These are phyloP conservation scores for Eucalyptus leucophloia DNA, from an alignment of 345 rosid species.

Conservation along the genomic window DNA sequence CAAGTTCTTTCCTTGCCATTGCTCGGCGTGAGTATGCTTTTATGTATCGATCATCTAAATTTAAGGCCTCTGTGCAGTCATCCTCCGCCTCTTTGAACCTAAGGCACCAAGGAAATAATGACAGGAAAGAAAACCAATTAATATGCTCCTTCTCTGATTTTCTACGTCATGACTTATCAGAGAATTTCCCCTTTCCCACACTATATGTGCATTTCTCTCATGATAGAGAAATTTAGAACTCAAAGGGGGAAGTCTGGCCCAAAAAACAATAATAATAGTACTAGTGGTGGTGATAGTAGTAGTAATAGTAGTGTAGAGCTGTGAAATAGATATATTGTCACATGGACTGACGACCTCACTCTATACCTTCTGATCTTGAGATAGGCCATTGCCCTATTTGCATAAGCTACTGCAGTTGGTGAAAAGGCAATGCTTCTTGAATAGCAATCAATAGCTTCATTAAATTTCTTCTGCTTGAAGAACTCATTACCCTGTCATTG, in stretches of 20 bases:
- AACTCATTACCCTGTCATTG: constrained; percentile 65
- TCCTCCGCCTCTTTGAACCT: constrained; percentile 82
- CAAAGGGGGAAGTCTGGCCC: background rate
- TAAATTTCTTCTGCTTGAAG: constrained; percentile 76
- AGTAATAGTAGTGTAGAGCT: background rate
- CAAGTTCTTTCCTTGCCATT: constrained; percentile 73
- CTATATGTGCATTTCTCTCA: background rate
- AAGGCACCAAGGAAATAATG: background rate
- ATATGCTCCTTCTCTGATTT: background rate
- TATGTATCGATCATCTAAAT: constrained; percentile 76
- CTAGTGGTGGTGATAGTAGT: too few species aligned
- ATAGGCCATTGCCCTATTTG: constrained; percentile 91
- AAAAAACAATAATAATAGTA: background rate
- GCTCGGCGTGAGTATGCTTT: constrained; percentile 95
- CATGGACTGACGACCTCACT: background rate
- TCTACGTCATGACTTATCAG: background rate
- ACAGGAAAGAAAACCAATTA: background rate
- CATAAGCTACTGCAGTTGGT: constrained; percentile 78
- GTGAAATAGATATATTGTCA: background rate
- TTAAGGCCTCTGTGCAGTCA: constrained; percentile 91
- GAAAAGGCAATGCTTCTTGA: constrained; percentile 84
- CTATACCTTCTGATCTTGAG: constrained; percentile 62
- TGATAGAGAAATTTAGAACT: background rate
- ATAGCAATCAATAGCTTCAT: constrained; percentile 81
- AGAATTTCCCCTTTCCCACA: background rate